These are phyloP conservation scores for Gloeostereum incarnatum DNA, from an alignment of 768 basidiomycete species.

Conservation along the genomic window DNA sequence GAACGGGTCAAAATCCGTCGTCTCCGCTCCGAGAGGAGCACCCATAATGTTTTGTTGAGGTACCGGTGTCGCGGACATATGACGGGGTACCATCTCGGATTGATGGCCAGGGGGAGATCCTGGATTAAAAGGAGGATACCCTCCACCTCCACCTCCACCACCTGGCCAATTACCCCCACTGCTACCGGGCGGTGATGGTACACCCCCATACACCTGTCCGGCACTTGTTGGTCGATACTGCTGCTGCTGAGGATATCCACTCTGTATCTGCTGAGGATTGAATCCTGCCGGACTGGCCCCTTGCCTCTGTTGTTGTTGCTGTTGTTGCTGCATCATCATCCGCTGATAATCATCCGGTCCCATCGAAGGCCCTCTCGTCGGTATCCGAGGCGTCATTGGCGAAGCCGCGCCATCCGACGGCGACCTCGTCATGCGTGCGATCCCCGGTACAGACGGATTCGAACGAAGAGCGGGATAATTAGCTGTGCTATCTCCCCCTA, in stretches of 20 bases:
- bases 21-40: not conserved
- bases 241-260: slow-evolving; percentile 26
- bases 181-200: slow-evolving; percentile 34
- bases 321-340: slow-evolving; percentile 29
- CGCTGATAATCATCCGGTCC: slow-evolving; percentile 50
- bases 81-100: slow-evolving; percentile 2
- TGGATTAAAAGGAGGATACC: slow-evolving; percentile 10
- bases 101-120: slow-evolving; percentile 10
- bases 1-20: slow-evolving; percentile 47
- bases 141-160: slow-evolving; percentile 16
- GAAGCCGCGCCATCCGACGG: slow-evolving; percentile 53
- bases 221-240: slow-evolving; percentile 10
- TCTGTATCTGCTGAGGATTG: slow-evolving; percentile 23
- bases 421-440: slow-evolving; percentile 65
- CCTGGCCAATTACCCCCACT: too few species aligned
- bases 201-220: slow-evolving; percentile 6
- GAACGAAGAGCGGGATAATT: slow-evolving; percentile 46
- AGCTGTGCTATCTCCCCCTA: slow-evolving; percentile 26
- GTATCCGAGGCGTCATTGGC: slow-evolving; percentile 40
- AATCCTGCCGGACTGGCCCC: slow-evolving; percentile 12
- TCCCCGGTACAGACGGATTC: slow-evolving; percentile 58
- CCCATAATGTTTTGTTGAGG: slow-evolving; percentile 5
- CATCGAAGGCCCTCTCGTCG: slow-evolving; percentile 25
- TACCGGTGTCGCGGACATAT: slow-evolving; percentile 8
- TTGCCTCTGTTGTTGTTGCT: slow-evolving; percentile 13